Percentiles rank a stretch among this genome's conserved stretches.
Evolutionary conservation across 371 early-diverging fungal species (phyloP).

Genomic region (Dichotomocladium elegans): DNA sequence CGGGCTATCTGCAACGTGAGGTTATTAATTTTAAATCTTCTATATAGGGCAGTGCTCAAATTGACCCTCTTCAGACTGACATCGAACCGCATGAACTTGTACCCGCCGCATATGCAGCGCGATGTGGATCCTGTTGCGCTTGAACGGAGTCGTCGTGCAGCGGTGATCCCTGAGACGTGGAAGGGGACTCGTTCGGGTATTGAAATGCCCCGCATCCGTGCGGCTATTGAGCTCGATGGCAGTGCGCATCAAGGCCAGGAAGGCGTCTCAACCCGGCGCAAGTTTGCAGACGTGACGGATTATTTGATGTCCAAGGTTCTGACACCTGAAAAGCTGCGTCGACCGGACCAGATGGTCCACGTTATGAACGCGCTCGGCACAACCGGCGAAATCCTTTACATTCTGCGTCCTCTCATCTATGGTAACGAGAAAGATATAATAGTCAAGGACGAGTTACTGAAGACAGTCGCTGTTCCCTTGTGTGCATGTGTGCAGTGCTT

Average conservation of each 20-base stretch:
- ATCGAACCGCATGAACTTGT: slow-evolving; percentile 62
- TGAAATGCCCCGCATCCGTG: slow-evolving; percentile 25
- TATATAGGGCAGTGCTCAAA: slow-evolving; percentile 53
- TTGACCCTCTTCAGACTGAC: slow-evolving; percentile 57
- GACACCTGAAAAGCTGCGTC: slow-evolving; percentile 56
- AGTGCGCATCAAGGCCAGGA: neutral
- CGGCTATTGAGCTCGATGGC: slow-evolving; percentile 25
- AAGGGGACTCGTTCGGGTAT: slow-evolving; percentile 43
- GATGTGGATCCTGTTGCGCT: slow-evolving; percentile 50
- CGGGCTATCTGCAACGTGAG: neutral
- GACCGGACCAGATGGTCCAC: slow-evolving; percentile 69
- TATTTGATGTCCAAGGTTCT: slow-evolving; percentile 64
- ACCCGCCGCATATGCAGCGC: slow-evolving; percentile 67
- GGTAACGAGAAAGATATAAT: slow-evolving; percentile 25
- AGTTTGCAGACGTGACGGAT: slow-evolving; percentile 51
- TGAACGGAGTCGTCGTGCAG: slow-evolving; percentile 5
- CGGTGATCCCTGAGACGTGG: slow-evolving; percentile 16
- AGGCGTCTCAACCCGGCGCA: slow-evolving; percentile 3
- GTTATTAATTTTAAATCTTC: too few relatives aligned
- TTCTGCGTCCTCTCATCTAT: slow-evolving; percentile 83
- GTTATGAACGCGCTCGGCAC: slow-evolving; percentile 52
- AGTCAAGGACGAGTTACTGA: neutral
- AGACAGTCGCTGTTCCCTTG: neutral
- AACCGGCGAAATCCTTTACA: slow-evolving; percentile 77
- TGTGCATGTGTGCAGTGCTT: slow-evolving; percentile 48